Evolutionary conservation across 306 rosid species (phyloP).

Genomic region (Trichosanthes truncata): DNA sequence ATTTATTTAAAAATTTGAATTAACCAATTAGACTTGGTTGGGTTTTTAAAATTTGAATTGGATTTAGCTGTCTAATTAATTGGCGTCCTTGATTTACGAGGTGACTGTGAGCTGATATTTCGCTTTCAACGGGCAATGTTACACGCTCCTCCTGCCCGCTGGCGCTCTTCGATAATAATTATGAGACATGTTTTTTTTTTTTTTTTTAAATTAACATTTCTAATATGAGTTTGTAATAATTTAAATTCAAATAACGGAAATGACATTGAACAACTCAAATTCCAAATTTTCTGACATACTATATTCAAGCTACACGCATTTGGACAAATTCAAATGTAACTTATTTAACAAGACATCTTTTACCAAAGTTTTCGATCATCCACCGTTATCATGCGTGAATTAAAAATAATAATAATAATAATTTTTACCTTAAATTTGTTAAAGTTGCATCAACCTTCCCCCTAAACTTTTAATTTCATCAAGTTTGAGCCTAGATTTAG

Average conservation of each 20-base stretch:
- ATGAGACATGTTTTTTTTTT: not conserved
- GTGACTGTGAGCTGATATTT: not conserved
- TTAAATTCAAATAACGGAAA: not conserved
- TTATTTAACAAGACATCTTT: too few relatives aligned
- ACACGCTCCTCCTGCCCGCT: constrained; percentile 1
- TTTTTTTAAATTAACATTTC: not conserved
- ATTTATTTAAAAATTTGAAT: not conserved
- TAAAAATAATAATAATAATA: too few relatives aligned
- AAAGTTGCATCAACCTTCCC: too few relatives aligned
- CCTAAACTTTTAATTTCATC: too few relatives aligned
- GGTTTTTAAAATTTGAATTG: not conserved
- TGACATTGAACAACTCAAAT: not conserved
- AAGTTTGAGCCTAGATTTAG: too few relatives aligned
- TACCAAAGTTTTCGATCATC: too few relatives aligned
- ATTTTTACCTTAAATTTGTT: too few relatives aligned
- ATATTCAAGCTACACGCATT: too few relatives aligned
- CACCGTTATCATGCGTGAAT: too few relatives aligned
- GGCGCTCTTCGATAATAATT: not conserved
- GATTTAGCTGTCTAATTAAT: not conserved
- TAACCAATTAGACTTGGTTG: not conserved
- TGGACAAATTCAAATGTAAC: too few relatives aligned
- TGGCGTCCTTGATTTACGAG: not conserved
- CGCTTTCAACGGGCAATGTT: not conserved
- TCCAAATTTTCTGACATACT: too few relatives aligned
- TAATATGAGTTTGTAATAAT: not conserved